Percentiles rank a stretch among this genome's conserved stretches.
phyloP scores from a whole-genome alignment of 805 yeast genomes.

The Wickerhamomyces rabaulensis region DNA sequence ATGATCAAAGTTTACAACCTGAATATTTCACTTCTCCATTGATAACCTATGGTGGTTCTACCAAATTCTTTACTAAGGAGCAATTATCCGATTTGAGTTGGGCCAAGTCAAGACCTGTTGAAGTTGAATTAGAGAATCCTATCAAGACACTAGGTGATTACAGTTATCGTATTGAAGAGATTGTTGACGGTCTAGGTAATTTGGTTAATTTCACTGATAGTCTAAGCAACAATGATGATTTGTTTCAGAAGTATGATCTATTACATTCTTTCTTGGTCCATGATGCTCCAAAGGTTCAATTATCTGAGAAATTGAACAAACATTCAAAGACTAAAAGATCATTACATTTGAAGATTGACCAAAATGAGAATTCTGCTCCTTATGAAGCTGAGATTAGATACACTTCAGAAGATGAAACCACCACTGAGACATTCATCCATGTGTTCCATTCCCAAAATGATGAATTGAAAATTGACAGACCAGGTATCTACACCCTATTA shows the following conservation, averaged over 20 bases:
- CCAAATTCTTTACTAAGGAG: slow-evolving; percentile 21
- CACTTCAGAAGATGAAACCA: slow-evolving; percentile 23
- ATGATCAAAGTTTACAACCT: slow-evolving; percentile 45
- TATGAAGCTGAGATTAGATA: slow-evolving; percentile 30
- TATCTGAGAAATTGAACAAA: slow-evolving; percentile 35
- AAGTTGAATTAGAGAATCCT: slow-evolving; percentile 37
- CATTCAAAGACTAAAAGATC: slow-evolving; percentile 34
- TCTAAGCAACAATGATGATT: slow-evolving; percentile 22
- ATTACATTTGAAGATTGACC: slow-evolving; percentile 28
- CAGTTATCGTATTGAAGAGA: slow-evolving; percentile 49
- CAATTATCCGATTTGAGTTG: slow-evolving; percentile 37
- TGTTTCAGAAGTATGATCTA: slow-evolving; percentile 30
- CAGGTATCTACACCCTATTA: slow-evolving; percentile 63
- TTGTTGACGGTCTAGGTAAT: slow-evolving; percentile 68
- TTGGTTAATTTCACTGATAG: slow-evolving; percentile 35
- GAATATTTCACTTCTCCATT: slow-evolving; percentile 48
- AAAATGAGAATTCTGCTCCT: slow-evolving; percentile 26
- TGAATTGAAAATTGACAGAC: slow-evolving; percentile 37
- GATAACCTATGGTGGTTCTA: slow-evolving; percentile 25
- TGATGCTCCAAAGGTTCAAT: slow-evolving; percentile 46
- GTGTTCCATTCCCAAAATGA: slow-evolving; percentile 25
- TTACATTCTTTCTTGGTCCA: slow-evolving; percentile 46
- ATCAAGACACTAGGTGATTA: slow-evolving; percentile 45
- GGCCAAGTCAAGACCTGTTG: slow-evolving; percentile 38
- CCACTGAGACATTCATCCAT: slow-evolving; percentile 16